Base-by-base conservation (phyloP, 805 yeast genomes). In the Phaffomyces opuntiae region DNA sequence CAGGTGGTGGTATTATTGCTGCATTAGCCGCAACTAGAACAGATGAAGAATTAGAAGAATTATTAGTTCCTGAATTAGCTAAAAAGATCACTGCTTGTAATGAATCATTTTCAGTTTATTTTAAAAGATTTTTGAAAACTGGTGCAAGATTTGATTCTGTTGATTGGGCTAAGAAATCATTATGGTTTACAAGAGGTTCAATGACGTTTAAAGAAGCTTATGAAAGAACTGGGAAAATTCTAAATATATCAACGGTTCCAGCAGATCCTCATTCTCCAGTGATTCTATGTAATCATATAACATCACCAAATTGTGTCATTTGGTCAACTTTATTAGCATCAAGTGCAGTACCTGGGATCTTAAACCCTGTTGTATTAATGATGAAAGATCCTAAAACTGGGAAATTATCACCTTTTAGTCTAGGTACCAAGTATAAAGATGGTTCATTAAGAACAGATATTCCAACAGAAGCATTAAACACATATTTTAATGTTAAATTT, bases 251-350 rank as follows among this genome's bases (percentile, higher is more conserved):
- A 0, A 84, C 90, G 0, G 89, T 86, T 3, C 93, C 95, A 2
- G 81, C 87, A 13, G 90, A 85, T 57, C 84, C 88, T 0, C 84
- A 83, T 60, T 80, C 89, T 3, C 93, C 95, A 0, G 89, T 81
- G 3, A 84, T 86, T 55, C 65, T 85, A 40, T 82, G 91, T 59
- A 85, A 85, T 54, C 78, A 81, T 54, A 74, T 83, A 48, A 85
- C 93, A 0, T 77, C 90, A 14, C 93, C 93, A 11, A 74, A 83
- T 59, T 83, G 91, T 61, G 79, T 84, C 14, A 80, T 86, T n/a
- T 85, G 93, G 93, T 78, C 87, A 3, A 68, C 89, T 0, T 64
- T 85, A 47, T 64, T 85, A 36, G 93, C 93, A 0, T 81, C 88
- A 4, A 77, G 87, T 6, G 93, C 93, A 0, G 93, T 86, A 8